Evolutionary conservation across 495 filamentous ascomycete species (phyloP), one percentile per base, ranked within the genome.

Genomic region (Annulohypoxylon stygium): DNA sequence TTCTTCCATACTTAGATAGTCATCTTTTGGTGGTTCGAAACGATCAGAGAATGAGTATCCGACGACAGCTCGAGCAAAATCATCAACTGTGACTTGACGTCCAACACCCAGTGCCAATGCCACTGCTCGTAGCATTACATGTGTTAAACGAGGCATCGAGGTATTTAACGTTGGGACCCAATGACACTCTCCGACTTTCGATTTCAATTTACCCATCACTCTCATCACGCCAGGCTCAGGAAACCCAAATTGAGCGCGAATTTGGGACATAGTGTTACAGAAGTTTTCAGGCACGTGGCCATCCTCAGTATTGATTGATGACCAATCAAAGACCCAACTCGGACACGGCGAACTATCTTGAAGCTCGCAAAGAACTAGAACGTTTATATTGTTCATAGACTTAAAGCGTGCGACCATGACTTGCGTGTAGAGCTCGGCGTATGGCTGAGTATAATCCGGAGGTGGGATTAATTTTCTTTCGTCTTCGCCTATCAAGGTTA

Each of bases 251-350:
- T 18, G 51, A 11, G 30, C 5, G 36, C 2, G 4, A 6, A 64
- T 18, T 5, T 70, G 37, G n/a, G 60, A 64, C 41, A 51, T 59
- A 1, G 50, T 50, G 14, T 37, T n/a, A 47, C 30, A 30, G 30
- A 30, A 30, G 5, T 30, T 30, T 3, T 30, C 30, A 30, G 30
- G 30, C 3, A 30, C 5, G 30, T 30, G 30, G 5, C 30, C 5
- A 30, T 30, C 3, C 2, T 9, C 10, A 43, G 4, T 34, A 3
- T 33, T 10, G 20, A 10, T 18, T 26, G 43, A 41, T 9, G 69
- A 72, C 58, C 64, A 67, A 26, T 72, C 53, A 26, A 64, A 64
- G 25, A 67, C 64, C 70, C 70, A 72, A 9, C 64, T 72, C 25
- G 70, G 51, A 26, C 50, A 64, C 12, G 60, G n/a, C 30, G 48